phyloP scores from a whole-genome alignment of 768 basidiomycete species.

The Flagelloscypha sp. region DNA sequence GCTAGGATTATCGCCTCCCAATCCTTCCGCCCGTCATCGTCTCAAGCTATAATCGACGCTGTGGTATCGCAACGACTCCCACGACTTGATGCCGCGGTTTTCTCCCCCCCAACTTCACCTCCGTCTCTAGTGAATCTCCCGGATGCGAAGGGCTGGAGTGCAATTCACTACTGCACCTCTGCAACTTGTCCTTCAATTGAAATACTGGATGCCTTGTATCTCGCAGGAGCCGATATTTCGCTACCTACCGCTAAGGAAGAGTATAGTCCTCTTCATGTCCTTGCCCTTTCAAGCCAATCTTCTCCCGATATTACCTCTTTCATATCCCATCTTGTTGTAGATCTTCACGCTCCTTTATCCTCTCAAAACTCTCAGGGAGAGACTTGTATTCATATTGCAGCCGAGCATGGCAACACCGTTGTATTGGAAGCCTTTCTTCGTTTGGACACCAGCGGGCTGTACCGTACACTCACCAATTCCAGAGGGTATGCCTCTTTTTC shows the following conservation, averaged over 20 bases:
- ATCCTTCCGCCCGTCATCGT: slow-evolving; percentile 32
- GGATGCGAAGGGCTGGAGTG: slow-evolving; percentile 63
- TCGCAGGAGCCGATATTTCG: slow-evolving; percentile 67
- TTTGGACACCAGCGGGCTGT: slow-evolving; percentile 47
- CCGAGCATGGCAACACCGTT: slow-evolving; percentile 61
- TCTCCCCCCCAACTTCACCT: slow-evolving; percentile 37
- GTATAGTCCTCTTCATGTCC: slow-evolving; percentile 61
- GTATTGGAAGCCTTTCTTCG: slow-evolving; percentile 56
- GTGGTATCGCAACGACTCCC: slow-evolving; percentile 41
- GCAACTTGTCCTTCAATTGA: slow-evolving; percentile 46
- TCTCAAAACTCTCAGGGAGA: slow-evolving; percentile 61
- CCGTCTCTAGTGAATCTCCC: slow-evolving; percentile 60
- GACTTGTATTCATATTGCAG: slow-evolving; percentile 75
- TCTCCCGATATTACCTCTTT: not conserved
- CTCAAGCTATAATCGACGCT: slow-evolving; percentile 46
- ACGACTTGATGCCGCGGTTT: slow-evolving; percentile 47
- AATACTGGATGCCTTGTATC: slow-evolving; percentile 62
- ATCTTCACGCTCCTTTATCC: slow-evolving; percentile 61
- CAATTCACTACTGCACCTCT: slow-evolving; percentile 63
- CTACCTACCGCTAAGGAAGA: slow-evolving; percentile 52
- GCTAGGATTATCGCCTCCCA: not conserved
- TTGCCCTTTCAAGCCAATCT: slow-evolving; percentile 29
- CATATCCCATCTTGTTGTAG: slow-evolving; percentile 38
- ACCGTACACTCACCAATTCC: slow-evolving; percentile 57
- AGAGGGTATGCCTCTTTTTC: slow-evolving; percentile 47